phyloP scores from a whole-genome alignment of 2,329 filamentous ascomycete genomes.

The Seiridium cupressi region DNA sequence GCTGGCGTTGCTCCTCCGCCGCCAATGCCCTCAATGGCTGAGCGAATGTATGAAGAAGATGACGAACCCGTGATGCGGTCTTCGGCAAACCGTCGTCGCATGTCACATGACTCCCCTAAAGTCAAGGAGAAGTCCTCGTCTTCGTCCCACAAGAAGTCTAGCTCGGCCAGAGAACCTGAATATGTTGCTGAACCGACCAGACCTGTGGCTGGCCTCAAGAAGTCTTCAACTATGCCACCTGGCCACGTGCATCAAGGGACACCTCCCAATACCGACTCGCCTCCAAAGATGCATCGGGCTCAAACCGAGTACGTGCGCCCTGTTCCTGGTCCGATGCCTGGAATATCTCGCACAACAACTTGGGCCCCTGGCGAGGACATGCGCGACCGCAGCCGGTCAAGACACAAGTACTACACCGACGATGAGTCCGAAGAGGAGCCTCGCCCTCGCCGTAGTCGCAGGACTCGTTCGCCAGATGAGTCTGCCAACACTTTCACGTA shows the following conservation, averaged over 20 bases:
- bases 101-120: conserved; percentile 25
- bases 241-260: neutral
- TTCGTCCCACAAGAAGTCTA: conserved; percentile 26
- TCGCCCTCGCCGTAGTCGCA: neutral
- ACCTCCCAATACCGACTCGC: conserved; percentile 4
- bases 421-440: conserved; percentile 11
- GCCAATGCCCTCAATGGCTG: conserved; percentile 14
- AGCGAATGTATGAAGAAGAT: conserved; percentile 21
- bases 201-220: conserved; percentile 3
- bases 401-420: neutral
- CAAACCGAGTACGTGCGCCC: conserved; percentile 10
- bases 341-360: conserved; percentile 4
- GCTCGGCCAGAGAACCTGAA: neutral
- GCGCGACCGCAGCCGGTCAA: conserved; percentile 7
- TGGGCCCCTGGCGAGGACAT: conserved; percentile 6
- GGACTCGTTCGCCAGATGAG: conserved; percentile 8
- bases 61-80: conserved; percentile 23
- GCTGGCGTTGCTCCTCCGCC: conserved; percentile 18
- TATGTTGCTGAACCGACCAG: neutral
- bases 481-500: conserved; percentile 7
- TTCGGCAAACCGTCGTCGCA: conserved; percentile 19
- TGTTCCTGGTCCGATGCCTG: neutral
- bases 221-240: conserved; percentile 6
- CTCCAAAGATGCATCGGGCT: conserved; percentile 4
- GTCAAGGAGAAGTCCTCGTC: conserved; percentile 7